Percentiles rank a stretch among this genome's conserved stretches.
phyloP scores from a whole-genome alignment of 805 yeast species.

The Teunomyces stri region DNA sequence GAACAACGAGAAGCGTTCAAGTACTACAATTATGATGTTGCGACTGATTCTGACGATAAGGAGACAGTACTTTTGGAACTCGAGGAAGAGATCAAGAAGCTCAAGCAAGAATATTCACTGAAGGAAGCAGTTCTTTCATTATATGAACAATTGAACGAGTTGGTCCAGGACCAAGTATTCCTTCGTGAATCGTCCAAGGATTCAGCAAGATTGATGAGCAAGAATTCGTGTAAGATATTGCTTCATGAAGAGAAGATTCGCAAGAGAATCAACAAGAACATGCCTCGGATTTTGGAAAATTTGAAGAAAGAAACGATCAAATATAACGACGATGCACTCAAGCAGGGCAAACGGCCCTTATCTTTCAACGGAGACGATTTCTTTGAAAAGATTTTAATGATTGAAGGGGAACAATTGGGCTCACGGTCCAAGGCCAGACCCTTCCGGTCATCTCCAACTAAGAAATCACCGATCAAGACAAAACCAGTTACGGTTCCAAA shows the following conservation, averaged over 20 bases:
- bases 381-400: constrained; percentile 31
- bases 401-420: constrained; percentile 22
- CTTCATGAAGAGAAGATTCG: constrained; percentile 78
- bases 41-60: constrained; percentile 42
- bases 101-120: constrained; percentile 49
- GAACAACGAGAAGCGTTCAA: constrained; percentile 50
- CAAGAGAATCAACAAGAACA: constrained; percentile 59
- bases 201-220: constrained; percentile 71
- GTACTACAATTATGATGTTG: constrained; percentile 30
- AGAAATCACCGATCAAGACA: not conserved
- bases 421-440: constrained; percentile 1
- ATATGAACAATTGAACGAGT: constrained; percentile 53
- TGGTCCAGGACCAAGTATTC: constrained; percentile 58
- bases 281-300: constrained; percentile 61
- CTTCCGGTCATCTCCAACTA: constrained; percentile 1
- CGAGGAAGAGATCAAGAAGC: constrained; percentile 55
- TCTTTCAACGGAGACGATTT: constrained; percentile 51
- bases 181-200: constrained; percentile 73
- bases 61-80: constrained; percentile 63
- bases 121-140: constrained; percentile 55
- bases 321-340: constrained; percentile 42
- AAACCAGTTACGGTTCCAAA: not conserved
- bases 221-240: constrained; percentile 75
- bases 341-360: constrained; percentile 20
- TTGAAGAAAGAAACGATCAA: constrained; percentile 46